These are phyloP conservation scores for Eutrema japonicum DNA, from an alignment of 345 rosid genomes.

Conservation along the genomic window DNA sequence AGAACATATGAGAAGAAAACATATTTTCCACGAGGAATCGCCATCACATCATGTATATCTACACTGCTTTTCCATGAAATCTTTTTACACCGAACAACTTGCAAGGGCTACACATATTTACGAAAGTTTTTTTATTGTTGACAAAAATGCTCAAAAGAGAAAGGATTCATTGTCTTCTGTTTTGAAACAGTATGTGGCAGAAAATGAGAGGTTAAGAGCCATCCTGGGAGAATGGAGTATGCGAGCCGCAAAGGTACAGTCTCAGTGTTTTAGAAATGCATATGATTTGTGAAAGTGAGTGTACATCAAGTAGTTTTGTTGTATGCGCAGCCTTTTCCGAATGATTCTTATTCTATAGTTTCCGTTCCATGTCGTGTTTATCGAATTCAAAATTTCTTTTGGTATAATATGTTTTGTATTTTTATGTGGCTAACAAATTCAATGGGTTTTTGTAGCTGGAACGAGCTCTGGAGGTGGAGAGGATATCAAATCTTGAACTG, in stretches of 20 bases:
- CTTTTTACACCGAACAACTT: not conserved
- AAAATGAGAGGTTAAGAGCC: slow-evolving; percentile 93
- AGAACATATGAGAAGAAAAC: slow-evolving; percentile 4
- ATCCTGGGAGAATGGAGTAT: slow-evolving; percentile 96
- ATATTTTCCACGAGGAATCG: not conserved
- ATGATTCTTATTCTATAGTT: not conserved
- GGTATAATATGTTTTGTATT: not conserved
- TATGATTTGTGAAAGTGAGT: not conserved
- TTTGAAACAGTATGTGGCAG: slow-evolving; percentile 75
- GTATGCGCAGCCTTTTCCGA: not conserved
- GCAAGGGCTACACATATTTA: slow-evolving; percentile 7
- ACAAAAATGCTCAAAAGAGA: slow-evolving; percentile 9
- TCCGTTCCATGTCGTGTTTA: not conserved
- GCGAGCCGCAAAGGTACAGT: slow-evolving; percentile 86
- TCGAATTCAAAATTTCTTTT: slow-evolving; percentile 6
- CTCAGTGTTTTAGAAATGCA: slow-evolving; percentile 21
- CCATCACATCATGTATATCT: not conserved
- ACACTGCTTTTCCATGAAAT: slow-evolving; percentile 11
- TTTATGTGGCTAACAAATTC: slow-evolving; percentile 4
- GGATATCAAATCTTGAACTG: slow-evolving; percentile 73
- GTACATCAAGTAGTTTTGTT: slow-evolving; percentile 5
- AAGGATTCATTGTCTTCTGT: slow-evolving; percentile 1
- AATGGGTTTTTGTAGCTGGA: slow-evolving; percentile 59
- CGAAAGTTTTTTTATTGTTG: not conserved
- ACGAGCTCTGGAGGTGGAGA: slow-evolving; percentile 87